Conservation (phyloP, 2,329 filamentous ascomycete species). For the Juglanconis oblonga region DNA sequence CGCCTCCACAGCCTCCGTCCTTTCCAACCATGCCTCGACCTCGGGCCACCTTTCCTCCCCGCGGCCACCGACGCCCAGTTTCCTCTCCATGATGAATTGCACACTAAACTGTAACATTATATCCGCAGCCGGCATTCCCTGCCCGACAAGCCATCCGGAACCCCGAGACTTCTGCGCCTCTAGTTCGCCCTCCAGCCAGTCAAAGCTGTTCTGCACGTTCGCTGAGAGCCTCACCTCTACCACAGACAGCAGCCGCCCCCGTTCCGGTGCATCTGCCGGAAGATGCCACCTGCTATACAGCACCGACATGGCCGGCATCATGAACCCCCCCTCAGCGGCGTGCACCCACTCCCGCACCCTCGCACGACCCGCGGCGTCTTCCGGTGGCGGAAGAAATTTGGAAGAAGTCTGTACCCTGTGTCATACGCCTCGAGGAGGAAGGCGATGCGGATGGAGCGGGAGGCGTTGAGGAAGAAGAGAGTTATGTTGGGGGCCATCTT, state of each 20-base stretch:
- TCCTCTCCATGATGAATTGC: neutral
- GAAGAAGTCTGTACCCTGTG: neutral
- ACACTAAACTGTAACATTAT: neutral
- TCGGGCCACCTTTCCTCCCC: neutral
- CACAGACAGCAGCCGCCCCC: neutral
- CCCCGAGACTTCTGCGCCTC: neutral
- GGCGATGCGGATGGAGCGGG: neutral
- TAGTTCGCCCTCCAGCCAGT: neutral
- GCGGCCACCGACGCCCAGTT: neutral
- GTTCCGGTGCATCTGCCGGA: neutral
- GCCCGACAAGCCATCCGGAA: neutral
- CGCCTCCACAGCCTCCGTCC: neutral
- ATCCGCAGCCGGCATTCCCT: neutral
- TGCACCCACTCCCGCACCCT: neutral
- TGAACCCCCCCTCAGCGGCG: neutral
- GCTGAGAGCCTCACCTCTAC: neutral
- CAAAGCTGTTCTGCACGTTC: neutral
- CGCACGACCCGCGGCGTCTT: neutral
- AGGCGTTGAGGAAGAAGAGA: neutral
- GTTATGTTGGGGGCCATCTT: neutral
- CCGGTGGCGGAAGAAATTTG: neutral
- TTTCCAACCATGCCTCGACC: neutral
- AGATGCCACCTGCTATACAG: neutral
- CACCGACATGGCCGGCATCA: neutral
- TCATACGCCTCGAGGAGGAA: neutral